Evolutionary conservation across 371 early-diverging fungal genomes (phyloP).

Genomic region (Conidiobolus incongruus): DNA sequence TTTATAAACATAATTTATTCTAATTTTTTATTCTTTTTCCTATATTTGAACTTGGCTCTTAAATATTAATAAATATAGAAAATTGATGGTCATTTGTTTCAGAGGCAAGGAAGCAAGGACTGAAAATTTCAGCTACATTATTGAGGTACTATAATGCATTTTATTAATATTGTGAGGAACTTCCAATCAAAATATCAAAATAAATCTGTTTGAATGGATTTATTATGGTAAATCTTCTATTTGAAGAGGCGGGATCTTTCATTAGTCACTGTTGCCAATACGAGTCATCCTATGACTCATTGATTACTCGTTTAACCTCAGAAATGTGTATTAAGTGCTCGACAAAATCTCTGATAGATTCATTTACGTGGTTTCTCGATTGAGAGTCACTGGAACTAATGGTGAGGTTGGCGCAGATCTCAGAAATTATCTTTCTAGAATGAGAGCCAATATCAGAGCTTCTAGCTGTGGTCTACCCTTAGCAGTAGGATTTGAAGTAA

Average conservation of each 20-base stretch:
- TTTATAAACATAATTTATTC: constrained; percentile 22
- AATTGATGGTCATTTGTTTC: constrained; percentile 57
- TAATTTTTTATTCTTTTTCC: not conserved
- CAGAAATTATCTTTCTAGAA: constrained; percentile 39
- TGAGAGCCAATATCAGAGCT: constrained; percentile 18
- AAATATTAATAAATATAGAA: constrained; percentile 50
- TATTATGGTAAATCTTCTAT: constrained; percentile 89
- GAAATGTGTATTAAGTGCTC: constrained; percentile 58
- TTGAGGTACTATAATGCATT: constrained; percentile 98
- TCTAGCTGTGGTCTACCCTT: constrained; percentile 36
- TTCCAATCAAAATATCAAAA: constrained; percentile 55
- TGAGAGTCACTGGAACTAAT: constrained; percentile 80
- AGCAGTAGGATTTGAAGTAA: constrained; percentile 96
- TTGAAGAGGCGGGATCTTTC: constrained; percentile 80
- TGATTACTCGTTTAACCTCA: constrained; percentile 84
- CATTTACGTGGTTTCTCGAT: constrained; percentile 81
- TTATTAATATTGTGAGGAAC: constrained; percentile 72
- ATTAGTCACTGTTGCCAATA: constrained; percentile 39
- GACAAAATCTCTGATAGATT: constrained; percentile 67
- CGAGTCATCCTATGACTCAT: constrained; percentile 72
- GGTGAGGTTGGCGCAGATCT: constrained; percentile 39
- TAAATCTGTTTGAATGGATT: constrained; percentile 79
- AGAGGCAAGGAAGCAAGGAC: constrained; percentile 58
- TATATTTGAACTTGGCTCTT: constrained; percentile 22
- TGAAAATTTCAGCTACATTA: constrained; percentile 72